Base-by-base conservation (phyloP, 345 rosid species). In the Pistacia vera region DNA sequence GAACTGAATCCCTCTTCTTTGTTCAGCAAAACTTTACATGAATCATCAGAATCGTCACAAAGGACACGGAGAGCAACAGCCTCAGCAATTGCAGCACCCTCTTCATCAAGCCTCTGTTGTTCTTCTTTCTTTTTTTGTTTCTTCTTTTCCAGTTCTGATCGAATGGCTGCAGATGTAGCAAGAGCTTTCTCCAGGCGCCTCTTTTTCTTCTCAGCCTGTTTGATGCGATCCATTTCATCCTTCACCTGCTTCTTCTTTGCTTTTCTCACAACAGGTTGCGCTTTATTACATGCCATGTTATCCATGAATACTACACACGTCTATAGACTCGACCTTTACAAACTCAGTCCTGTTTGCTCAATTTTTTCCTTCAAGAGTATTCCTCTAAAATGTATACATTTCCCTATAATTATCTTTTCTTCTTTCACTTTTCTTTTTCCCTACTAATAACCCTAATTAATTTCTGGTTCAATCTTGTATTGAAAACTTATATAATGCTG, bases 21-120 rank as follows among this genome's bases (percentile, higher is more conserved):
- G 48, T 88, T 85, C 28, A 88, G 77, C 79, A 87, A 81, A 78
- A 88, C 73, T 49, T 84, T 79, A 80, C 90, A 84, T 33, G 93
- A 81, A 75, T 91, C 99, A 82, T 89, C 95, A 51, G 97, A 88
- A 83, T 96, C 99, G 79, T 96, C 97, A 68, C 97, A 97, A 16
- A 96, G 83, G 77, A 96, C 99, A 49, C 85, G 94, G 76, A 93
- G 80, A 81, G 99, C 99, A 78, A 96, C 99, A 78, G 99, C 98
- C 85, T 96, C 98, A 4, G 98, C 98, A 70, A 96, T 90, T 9
- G 99, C 98, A 81, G 99, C 99, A 33, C 98, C 97, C 84, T 95
- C 97, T 80, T 93, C 99, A 83, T 96, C 99, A 66, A 96, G 92
- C 89, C 97, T 88, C 75, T 90, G 92, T 72, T 96, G 97, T 78